A percentile compares a stretch with the other conserved stretches of the same genome.
Conservation (phyloP, 2,329 filamentous ascomycete species). For the Fusarium nodosum region DNA sequence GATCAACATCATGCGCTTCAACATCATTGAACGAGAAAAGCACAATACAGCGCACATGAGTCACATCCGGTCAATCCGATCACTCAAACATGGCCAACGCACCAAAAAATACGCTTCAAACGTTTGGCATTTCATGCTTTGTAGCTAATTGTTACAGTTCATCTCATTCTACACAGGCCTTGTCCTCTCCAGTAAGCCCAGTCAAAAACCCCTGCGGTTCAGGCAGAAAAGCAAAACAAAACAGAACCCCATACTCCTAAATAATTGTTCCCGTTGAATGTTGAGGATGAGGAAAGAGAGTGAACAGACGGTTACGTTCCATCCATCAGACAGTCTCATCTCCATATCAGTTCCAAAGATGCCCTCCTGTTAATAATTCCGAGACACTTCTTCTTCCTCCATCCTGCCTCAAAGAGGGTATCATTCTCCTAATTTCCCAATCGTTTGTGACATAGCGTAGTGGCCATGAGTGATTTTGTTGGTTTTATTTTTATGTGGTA, state of each 20-base stretch:
- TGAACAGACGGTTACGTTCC: constrained; percentile 11
- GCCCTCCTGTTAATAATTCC: constrained; percentile 19
- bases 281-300: constrained; percentile 32
- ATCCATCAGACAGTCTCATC: constrained; percentile 33
- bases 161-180: constrained; percentile 27
- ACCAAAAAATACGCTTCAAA: neutral
- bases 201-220: constrained; percentile 25
- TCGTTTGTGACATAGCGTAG: constrained; percentile 19
- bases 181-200: constrained; percentile 22
- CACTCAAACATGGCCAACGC: neutral
- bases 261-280: constrained; percentile 34
- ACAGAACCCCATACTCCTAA: constrained; percentile 48
- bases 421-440: constrained; percentile 46
- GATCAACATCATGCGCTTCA: neutral
- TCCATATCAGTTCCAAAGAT: constrained; percentile 24
- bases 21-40: neutral
- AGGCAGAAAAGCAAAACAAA: constrained; percentile 34
- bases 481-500: constrained; percentile 19
- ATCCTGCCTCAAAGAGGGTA: constrained; percentile 47
- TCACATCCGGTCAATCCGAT: neutral
- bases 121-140: constrained; percentile 39
- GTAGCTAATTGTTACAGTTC: constrained; percentile 41
- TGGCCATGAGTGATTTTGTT: constrained; percentile 18
- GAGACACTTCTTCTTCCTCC: constrained; percentile 30
- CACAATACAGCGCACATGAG: neutral